Evolutionary conservation across 371 early-diverging fungal genomes (phyloP).

Genomic region (Mucor saturninus): DNA sequence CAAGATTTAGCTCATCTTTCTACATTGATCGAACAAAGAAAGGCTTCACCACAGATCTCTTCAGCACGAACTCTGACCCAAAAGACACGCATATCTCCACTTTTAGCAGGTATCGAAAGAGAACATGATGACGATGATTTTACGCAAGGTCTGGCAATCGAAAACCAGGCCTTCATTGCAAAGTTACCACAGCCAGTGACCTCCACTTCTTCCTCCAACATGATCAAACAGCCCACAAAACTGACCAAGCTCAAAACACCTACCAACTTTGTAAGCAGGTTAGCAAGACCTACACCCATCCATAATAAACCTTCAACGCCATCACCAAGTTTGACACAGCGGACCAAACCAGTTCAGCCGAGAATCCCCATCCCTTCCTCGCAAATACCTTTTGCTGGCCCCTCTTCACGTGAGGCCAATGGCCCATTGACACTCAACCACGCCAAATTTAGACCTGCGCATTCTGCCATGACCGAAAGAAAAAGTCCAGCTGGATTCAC

Average conservation of each 20-base stretch:
- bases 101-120: conserved; percentile 6
- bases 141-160: conserved; percentile 31
- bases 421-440: neutral
- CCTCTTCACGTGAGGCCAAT: no score
- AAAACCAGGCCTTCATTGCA: conserved; percentile 9
- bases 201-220: neutral
- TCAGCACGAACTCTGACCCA: no score
- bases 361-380: neutral
- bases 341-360: neutral
- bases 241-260: neutral
- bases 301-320: neutral
- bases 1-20: conserved; percentile 19
- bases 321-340: neutral
- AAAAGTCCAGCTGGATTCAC: conserved; percentile 16
- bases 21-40: neutral
- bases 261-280: neutral
- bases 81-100: neutral
- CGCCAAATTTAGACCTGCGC: neutral
- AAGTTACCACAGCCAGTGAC: neutral
- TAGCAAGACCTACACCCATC: conserved; percentile 6
- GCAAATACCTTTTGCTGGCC: no score
- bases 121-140: conserved; percentile 43
- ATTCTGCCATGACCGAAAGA: neutral
- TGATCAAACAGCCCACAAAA: neutral
- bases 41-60: neutral